These are phyloP conservation scores for Penicillium digitatum DNA, from an alignment of 2,329 filamentous ascomycete species.

Conservation along the genomic window DNA sequence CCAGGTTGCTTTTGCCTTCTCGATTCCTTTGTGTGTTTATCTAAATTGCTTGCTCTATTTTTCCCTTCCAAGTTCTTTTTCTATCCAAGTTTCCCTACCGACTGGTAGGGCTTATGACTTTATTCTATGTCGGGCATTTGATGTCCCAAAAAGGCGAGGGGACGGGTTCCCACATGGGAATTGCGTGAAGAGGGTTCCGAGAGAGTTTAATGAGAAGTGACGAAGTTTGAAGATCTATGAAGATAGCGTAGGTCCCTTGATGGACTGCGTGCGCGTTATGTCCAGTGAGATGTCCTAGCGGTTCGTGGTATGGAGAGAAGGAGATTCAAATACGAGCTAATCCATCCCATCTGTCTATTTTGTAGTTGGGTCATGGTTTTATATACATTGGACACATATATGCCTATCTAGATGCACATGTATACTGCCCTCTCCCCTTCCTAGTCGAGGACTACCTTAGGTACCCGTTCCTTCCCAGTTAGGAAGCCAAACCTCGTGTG, in stretches of 20 bases:
- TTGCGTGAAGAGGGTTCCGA: constrained; percentile 7
- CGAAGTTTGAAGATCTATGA: constrained; percentile 11
- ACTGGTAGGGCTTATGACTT: constrained; percentile 15
- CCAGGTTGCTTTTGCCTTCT: constrained; percentile 14
- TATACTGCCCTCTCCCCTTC: not conserved
- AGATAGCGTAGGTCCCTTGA: constrained; percentile 2
- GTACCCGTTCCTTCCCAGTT: not conserved
- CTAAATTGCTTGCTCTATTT: constrained; percentile 23
- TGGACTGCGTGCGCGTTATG: constrained; percentile 15
- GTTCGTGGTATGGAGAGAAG: constrained; percentile 10
- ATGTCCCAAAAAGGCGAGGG: constrained; percentile 8
- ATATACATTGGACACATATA: not conserved
- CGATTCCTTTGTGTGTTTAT: constrained; percentile 15
- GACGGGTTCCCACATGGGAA: constrained; percentile 2
- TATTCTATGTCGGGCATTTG: constrained; percentile 14
- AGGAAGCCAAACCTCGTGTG: not conserved
- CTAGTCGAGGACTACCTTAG: not conserved
- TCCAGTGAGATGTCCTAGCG: constrained; percentile 13
- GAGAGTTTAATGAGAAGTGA: constrained; percentile 13
- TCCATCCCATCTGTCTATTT: constrained; percentile 9
- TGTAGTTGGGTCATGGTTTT: not conserved
- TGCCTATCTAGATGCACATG: no score
- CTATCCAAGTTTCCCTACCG: constrained; percentile 8
- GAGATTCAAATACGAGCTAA: constrained; percentile 25
- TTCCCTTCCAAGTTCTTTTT: constrained; percentile 4